Conservation (phyloP, 2,329 filamentous ascomycete species). For the Colletotrichum lindemuthianum region DNA sequence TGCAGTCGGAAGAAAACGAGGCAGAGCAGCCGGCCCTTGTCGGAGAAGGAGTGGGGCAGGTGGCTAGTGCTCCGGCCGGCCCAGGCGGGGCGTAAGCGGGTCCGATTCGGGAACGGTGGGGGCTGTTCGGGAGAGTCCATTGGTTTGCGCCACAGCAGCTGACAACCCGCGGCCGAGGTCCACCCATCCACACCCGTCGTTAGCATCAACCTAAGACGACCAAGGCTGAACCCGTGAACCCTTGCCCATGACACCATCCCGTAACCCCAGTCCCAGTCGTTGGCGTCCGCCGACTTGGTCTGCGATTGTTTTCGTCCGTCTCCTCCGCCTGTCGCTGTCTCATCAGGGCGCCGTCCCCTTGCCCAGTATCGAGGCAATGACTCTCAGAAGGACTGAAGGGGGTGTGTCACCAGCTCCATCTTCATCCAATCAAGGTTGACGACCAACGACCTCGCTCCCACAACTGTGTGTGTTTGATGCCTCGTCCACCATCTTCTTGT, state of each 20-base stretch:
- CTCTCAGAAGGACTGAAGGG: background rate
- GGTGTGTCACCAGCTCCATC: slow-evolving; percentile 6
- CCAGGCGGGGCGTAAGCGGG: slow-evolving; percentile 16
- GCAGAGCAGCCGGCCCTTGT: slow-evolving; percentile 5
- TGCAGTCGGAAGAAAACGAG: background rate
- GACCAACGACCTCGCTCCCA: slow-evolving; percentile 15
- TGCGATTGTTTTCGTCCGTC: background rate
- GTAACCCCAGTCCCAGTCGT: background rate
- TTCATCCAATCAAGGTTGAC: slow-evolving; percentile 28
- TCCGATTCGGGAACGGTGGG: slow-evolving; percentile 32
- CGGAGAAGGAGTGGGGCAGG: slow-evolving; percentile 19
- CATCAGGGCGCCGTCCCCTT: too few relatives aligned
- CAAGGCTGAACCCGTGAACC: slow-evolving; percentile 14
- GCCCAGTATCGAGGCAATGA: too few relatives aligned
- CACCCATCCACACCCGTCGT: slow-evolving; percentile 37
- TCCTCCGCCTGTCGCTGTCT: background rate
- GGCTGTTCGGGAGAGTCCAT: slow-evolving; percentile 39
- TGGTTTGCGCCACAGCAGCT: slow-evolving; percentile 51
- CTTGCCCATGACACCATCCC: slow-evolving; percentile 8
- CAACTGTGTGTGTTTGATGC: slow-evolving; percentile 7
- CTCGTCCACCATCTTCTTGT: slow-evolving; percentile 21
- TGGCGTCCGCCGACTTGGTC: background rate
- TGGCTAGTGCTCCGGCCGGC: slow-evolving; percentile 12
- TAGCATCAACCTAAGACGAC: background rate
- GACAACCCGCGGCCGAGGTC: slow-evolving; percentile 44